A percentile compares a stretch with the other conserved stretches of the same genome.
Conservation (phyloP, 2,329 filamentous ascomycete genomes). For the Ceratocystis smalleyi region DNA sequence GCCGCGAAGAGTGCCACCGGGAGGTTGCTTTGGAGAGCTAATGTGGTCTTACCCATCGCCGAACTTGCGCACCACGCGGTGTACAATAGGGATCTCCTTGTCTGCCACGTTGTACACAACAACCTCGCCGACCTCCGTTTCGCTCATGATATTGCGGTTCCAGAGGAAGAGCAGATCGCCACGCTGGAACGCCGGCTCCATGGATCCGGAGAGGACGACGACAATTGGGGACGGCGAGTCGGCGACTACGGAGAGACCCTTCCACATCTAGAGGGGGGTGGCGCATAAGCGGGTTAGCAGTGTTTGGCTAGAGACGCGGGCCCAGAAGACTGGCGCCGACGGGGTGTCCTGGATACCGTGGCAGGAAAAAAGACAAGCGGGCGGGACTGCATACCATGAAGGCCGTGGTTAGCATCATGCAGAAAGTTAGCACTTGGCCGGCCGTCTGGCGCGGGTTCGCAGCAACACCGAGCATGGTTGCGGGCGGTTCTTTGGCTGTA, state of each 20-base stretch:
- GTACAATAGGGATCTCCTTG: constrained; percentile 96
- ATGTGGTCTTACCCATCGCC: constrained; percentile 36
- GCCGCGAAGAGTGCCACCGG: not conserved
- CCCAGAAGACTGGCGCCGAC: too few species aligned
- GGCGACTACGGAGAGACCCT: constrained; percentile 64
- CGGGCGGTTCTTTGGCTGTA: not conserved
- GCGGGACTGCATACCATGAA: constrained; percentile 53
- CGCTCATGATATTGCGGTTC: constrained; percentile 49
- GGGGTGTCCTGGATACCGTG: not conserved
- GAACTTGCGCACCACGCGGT: constrained; percentile 69
- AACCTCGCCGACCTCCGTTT: constrained; percentile 41
- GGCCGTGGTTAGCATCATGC: constrained; percentile 72
- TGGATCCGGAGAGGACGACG: constrained; percentile 68
- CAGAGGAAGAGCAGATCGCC: constrained; percentile 63
- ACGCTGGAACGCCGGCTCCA: constrained; percentile 70
- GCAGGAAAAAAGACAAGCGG: not conserved
- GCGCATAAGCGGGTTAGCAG: not conserved
- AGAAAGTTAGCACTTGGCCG: constrained; percentile 76
- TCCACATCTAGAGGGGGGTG: constrained; percentile 49
- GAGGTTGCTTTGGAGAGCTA: too few species aligned
- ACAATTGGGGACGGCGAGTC: constrained; percentile 67
- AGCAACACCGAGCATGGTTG: constrained; percentile 51
- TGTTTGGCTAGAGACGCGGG: not conserved
- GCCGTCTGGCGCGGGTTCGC: constrained; percentile 66
- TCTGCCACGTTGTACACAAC: constrained; percentile 65